Evolutionary conservation across 73 alveolate genomes (phyloP), one percentile per base, ranked within the genome.

Genomic region (Effrenium voratum): DNA sequence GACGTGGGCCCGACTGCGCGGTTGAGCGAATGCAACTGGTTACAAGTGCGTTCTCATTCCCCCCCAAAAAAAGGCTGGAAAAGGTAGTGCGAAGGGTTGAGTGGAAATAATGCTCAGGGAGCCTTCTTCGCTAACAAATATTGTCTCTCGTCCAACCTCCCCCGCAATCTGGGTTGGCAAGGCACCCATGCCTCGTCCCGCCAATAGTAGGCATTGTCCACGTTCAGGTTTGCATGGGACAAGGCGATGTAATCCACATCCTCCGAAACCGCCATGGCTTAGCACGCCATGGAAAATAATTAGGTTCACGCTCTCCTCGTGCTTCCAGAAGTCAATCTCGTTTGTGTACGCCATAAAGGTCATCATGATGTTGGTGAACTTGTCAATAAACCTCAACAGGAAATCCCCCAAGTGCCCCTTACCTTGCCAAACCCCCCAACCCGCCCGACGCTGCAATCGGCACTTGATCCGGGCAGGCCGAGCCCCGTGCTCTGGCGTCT

Each of bases 171-270:
- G n/a, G n/a, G n/a, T n/a, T n/a, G n/a, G n/a, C n/a, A n/a, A n/a
- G n/a, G n/a, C 79, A 24, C 43, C 41, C 93, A 44, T 1, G 83
- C 86, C 83, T 68, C 96, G 44, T 88, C 96, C 73, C 96, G 63
- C 96, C 96, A 88, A 43, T 44, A 88, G 85, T 88, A 88, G 38
- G 96, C 96, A 46, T 88, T 88, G 86, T 88, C 96, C 86, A 88
- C 83, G 45, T 88, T 88, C 55, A 88, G 52, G 44, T 88, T 88
- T 36, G 83, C 70, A 40, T 88, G 96, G 75, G 86, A 41, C 84
- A 88, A 46, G 57, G 87, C 96, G 41, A 88, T 52, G 55, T 66
- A 68, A 38, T 66, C 55, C 55, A 40, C 19, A 38, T 88, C 86
- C 83, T 68, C 28, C 45, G 3, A 32, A 34, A n/a, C 82, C 36